phyloP scores from a whole-genome alignment of 129 eudicot genomes.

The Artemisia annua region DNA sequence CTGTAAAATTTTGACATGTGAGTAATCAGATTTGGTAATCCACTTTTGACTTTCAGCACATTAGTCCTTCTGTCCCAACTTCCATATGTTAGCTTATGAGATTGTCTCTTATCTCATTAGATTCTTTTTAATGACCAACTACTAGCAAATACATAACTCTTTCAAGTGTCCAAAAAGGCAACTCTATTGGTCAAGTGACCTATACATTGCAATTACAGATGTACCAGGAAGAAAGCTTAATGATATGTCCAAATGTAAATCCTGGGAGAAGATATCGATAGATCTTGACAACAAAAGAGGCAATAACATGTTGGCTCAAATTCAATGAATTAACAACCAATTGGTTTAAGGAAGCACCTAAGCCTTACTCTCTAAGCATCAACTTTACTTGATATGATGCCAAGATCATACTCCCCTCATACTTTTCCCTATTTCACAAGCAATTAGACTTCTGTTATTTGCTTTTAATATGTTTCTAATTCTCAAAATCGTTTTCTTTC shows the following conservation, averaged over 20 bases:
- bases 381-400: constrained; percentile 25
- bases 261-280: neutral
- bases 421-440: no score
- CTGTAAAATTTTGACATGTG: constrained; percentile 36
- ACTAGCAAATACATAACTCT: neutral
- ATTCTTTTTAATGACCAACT: constrained; percentile 9
- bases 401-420: constrained; percentile 19
- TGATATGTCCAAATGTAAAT: neutral
- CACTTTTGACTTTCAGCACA: constrained; percentile 21
- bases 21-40: constrained; percentile 33
- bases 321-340: constrained; percentile 28
- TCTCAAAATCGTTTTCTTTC: no score
- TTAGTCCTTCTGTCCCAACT: constrained; percentile 19
- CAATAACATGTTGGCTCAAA: constrained; percentile 14
- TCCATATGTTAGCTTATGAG: constrained; percentile 8
- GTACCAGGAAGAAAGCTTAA: no score
- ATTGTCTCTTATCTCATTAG: neutral
- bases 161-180: constrained; percentile 10
- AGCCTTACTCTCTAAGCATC: constrained; percentile 30
- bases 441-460: constrained; percentile 31
- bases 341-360: constrained; percentile 16
- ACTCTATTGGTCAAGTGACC: constrained; percentile 6
- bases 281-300: constrained; percentile 3
- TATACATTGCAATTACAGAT: no score
- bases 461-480: neutral